Evolutionary conservation across 2,329 filamentous ascomycete genomes (phyloP).

Genomic region (Colletotrichum tamarilloi): DNA sequence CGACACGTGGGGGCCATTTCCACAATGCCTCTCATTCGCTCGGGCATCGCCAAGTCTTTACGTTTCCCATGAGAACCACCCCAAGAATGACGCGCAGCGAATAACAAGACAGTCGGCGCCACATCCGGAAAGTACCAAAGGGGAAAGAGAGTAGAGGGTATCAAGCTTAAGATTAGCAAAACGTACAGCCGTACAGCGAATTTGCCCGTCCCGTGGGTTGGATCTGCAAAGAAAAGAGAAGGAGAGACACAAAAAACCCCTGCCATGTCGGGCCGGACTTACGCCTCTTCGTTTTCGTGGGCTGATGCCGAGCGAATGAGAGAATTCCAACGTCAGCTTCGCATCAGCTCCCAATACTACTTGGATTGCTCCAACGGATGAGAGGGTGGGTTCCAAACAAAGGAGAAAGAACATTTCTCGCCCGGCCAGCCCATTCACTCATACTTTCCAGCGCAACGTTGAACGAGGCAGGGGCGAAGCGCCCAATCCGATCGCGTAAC

Average conservation of each 20-base stretch:
- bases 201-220: not conserved
- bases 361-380: not conserved
- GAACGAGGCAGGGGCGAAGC: not conserved
- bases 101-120: not conserved
- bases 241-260: not conserved
- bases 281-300: constrained; percentile 12
- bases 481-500: constrained; percentile 15
- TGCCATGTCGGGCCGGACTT: not conserved
- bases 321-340: constrained; percentile 4
- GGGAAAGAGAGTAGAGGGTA: not conserved
- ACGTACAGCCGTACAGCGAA: not conserved
- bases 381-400: not conserved
- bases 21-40: not conserved
- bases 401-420: not conserved
- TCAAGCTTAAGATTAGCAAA: not conserved
- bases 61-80: not conserved
- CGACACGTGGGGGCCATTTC: not conserved
- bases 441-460: not conserved
- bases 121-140: not conserved
- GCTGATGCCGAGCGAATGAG: constrained; percentile 1
- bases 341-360: not conserved
- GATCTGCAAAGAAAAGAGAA: not conserved
- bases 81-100: not conserved
- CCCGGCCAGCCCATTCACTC: not conserved
- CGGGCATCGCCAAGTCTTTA: not conserved